phyloP scores from a whole-genome alignment of 176 grass and related monocot genomes.

The Ensete ventricosum region DNA sequence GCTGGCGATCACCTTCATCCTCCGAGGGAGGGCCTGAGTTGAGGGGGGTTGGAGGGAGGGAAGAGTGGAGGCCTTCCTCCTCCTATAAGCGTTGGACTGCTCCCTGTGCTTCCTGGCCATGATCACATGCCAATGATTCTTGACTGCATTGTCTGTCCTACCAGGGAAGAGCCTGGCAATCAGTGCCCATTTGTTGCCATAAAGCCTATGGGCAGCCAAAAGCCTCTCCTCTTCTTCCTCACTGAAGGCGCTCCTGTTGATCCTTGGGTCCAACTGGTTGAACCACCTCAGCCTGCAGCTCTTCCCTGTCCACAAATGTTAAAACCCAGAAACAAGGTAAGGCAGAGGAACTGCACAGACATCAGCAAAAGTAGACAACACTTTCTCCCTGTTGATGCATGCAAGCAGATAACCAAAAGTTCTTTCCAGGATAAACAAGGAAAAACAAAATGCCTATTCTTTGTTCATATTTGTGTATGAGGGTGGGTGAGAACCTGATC shows the following conservation, averaged over 20 bases:
- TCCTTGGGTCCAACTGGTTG: constrained; percentile 9
- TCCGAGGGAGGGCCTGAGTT: too few species aligned
- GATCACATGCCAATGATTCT: constrained; percentile 9
- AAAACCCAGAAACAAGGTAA: not conserved
- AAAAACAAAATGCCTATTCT: not conserved
- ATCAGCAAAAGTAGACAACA: too few species aligned
- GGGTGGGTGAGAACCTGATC: not conserved
- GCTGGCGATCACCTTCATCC: not conserved
- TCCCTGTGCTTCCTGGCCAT: constrained; percentile 6
- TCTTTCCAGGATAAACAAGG: too few species aligned
- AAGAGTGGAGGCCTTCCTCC: not conserved
- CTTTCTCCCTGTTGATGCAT: too few species aligned
- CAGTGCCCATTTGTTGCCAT: constrained; percentile 7
- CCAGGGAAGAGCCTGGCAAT: constrained; percentile 6
- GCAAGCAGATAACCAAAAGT: too few species aligned
- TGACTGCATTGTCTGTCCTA: constrained; percentile 5
- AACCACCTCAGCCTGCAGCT: constrained; percentile 10
- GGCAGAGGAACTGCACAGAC: too few species aligned
- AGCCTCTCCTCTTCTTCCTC: constrained; percentile 3
- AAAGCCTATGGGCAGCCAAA: constrained; percentile 5
- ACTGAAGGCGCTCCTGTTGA: constrained; percentile 3
- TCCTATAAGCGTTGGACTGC: not conserved
- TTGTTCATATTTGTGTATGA: not conserved
- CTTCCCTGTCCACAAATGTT: not conserved
- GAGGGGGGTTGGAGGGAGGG: not conserved